Conservation (phyloP, 345 rosid species). For the Reutealis trisperma region DNA sequence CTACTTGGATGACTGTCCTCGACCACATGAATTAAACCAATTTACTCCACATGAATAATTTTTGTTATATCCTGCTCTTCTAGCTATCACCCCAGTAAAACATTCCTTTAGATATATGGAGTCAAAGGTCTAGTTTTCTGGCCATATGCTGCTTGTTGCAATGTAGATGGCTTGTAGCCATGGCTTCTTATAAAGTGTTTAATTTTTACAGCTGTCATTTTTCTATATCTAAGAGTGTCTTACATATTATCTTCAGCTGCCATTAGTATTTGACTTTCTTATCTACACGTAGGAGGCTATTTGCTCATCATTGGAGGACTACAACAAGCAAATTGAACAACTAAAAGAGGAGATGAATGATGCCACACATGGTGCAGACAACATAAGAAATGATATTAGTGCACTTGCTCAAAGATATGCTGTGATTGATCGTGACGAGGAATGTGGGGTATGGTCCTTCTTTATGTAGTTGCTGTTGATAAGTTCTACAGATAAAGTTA, state of each 20-base stretch:
- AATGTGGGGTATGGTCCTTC: constrained; percentile 86
- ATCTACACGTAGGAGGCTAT: constrained; percentile 72
- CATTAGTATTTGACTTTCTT: neutral
- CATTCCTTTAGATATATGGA: neutral
- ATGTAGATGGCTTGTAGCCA: neutral
- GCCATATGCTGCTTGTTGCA: neutral
- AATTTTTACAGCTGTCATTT: neutral
- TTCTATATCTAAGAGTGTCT: neutral
- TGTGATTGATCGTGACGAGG: constrained; percentile 83
- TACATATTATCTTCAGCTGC: neutral
- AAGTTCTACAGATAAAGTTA: constrained; percentile 2
- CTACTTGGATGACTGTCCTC: no score
- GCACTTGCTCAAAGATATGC: constrained; percentile 98
- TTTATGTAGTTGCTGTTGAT: constrained; percentile 20
- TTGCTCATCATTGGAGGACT: constrained; percentile 94
- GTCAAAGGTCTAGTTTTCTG: neutral
- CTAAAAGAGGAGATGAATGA: constrained; percentile 98
- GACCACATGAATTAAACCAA: no score
- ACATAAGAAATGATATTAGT: constrained; percentile 93
- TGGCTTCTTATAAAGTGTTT: neutral
- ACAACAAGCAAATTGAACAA: constrained; percentile 92
- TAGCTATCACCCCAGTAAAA: neutral
- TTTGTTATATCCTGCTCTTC: neutral
- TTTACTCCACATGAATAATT: neutral
- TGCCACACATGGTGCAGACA: constrained; percentile 99